phyloP scores from a whole-genome alignment of 805 yeast species.

The Yarrowia sp. region DNA sequence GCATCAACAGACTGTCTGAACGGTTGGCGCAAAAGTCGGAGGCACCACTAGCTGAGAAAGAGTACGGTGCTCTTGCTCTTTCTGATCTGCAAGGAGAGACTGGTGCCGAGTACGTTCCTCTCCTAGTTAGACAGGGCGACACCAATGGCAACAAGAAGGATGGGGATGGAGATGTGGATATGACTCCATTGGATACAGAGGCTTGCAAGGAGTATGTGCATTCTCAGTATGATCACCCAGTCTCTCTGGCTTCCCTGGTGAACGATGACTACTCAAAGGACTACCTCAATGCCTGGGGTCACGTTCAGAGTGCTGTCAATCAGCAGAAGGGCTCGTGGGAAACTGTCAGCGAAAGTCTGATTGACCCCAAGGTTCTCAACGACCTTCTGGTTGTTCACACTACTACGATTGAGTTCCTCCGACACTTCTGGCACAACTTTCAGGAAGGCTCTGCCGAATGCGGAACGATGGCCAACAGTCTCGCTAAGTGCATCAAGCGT shows the following conservation, averaged over 20 bases:
- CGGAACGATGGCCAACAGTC: constrained; percentile 54
- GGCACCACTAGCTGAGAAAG: constrained; percentile 18
- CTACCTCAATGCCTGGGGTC: constrained; percentile 7
- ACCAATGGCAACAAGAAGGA: constrained; percentile 3
- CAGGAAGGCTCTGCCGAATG: constrained; percentile 54
- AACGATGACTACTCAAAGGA: background rate
- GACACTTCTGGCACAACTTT: constrained; percentile 67
- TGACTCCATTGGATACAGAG: constrained; percentile 14
- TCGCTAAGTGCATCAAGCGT: constrained; percentile 58
- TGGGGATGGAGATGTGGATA: constrained; percentile 6
- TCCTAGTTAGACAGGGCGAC: background rate
- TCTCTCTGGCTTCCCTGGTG: constrained; percentile 8
- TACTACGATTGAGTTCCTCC: constrained; percentile 75
- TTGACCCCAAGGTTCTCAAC: constrained; percentile 32
- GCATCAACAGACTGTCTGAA: constrained; percentile 87
- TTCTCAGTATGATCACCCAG: background rate
- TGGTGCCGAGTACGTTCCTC: constrained; percentile 1
- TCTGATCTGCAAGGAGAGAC: constrained; percentile 20
- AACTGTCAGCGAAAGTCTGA: background rate
- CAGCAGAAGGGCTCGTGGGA: constrained; percentile 27
- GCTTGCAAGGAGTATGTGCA: constrained; percentile 17
- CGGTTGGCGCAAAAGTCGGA: constrained; percentile 62
- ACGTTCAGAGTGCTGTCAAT: constrained; percentile 7
- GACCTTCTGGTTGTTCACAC: constrained; percentile 56
- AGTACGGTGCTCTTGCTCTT: background rate